A percentile compares a stretch with the other conserved stretches of the same genome.
Evolutionary conservation across 2,329 filamentous ascomycete species (phyloP).

Genomic region (Diplocarpon rosae): DNA sequence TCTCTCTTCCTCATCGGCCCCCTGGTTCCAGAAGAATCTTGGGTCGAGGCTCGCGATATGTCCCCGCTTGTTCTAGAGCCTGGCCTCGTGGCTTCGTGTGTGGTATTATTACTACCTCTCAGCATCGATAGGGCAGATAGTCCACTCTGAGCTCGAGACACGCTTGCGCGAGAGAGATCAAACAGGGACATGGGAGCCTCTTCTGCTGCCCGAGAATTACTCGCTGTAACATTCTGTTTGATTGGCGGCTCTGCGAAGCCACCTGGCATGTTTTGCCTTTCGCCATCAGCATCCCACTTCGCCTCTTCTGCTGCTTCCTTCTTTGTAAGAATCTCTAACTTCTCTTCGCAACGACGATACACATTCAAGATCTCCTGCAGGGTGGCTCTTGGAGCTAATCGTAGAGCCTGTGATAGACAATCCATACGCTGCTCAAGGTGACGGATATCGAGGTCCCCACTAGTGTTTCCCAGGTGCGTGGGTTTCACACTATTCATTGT

Average conservation of each 20-base stretch:
- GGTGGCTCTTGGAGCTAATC: slow-evolving; percentile 58
- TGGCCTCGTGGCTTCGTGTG: slow-evolving; percentile 1
- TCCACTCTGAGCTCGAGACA: slow-evolving; percentile 46
- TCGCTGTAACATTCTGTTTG: slow-evolving; percentile 23
- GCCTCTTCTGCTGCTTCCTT: slow-evolving; percentile 57
- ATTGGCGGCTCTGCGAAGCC: slow-evolving; percentile 34
- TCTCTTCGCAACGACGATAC: slow-evolving; percentile 69
- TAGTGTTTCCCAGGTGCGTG: slow-evolving; percentile 49
- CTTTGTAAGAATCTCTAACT: slow-evolving; percentile 55
- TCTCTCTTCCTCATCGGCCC: slow-evolving; percentile 57
- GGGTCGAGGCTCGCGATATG: slow-evolving; percentile 5
- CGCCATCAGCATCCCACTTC: slow-evolving; percentile 58
- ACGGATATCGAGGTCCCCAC: slow-evolving; percentile 50
- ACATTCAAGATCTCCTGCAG: slow-evolving; percentile 65
- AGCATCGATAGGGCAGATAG: slow-evolving; percentile 39
- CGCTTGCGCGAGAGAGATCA: slow-evolving; percentile 50
- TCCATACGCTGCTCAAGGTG: slow-evolving; percentile 74
- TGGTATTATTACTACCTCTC: slow-evolving; percentile 7
- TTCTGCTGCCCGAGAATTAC: slow-evolving; percentile 33
- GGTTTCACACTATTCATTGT: slow-evolving; percentile 42
- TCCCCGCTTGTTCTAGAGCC: slow-evolving; percentile 13
- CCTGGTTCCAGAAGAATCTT: slow-evolving; percentile 4
- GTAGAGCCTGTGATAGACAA: slow-evolving; percentile 62
- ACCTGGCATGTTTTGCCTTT: slow-evolving; percentile 45
- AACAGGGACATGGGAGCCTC: slow-evolving; percentile 56